phyloP scores from a whole-genome alignment of 1,284 basidiomycete genomes.

The Moesziomyces sp. region DNA sequence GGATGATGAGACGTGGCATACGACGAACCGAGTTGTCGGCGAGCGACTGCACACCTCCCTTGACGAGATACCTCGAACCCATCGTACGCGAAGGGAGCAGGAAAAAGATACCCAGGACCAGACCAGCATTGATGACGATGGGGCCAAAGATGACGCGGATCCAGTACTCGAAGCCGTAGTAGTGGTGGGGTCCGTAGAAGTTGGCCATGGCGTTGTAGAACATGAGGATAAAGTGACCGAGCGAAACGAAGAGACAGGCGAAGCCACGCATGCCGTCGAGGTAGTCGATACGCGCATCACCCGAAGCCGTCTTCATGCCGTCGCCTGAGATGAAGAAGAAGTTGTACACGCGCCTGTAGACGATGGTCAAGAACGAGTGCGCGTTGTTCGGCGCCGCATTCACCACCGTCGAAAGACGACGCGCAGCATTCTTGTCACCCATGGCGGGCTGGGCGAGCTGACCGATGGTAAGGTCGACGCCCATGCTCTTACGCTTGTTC shows the following conservation, averaged over 20 bases:
- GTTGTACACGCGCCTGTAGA: constrained; percentile 34
- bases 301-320: constrained; percentile 41
- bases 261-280: constrained; percentile 60
- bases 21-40: constrained; percentile 57
- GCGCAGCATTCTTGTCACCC: constrained; percentile 48
- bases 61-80: constrained; percentile 53
- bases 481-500: constrained; percentile 46
- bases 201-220: constrained; percentile 55
- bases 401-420: constrained; percentile 36
- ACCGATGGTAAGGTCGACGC: constrained; percentile 34
- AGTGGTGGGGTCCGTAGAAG: constrained; percentile 40
- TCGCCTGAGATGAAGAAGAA: constrained; percentile 44
- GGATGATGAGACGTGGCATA: constrained; percentile 56
- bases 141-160: constrained; percentile 51
- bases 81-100: constrained; percentile 56
- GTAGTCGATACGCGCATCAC: constrained; percentile 57
- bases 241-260: constrained; percentile 57
- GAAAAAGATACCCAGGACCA: constrained; percentile 60
- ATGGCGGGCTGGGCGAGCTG: constrained; percentile 50
- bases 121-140: constrained; percentile 52
- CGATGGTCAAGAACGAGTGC: constrained; percentile 41
- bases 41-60: constrained; percentile 48
- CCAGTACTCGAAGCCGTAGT: constrained; percentile 51
- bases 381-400: constrained; percentile 29
- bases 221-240: constrained; percentile 59